These are phyloP conservation scores for Aureobasidium sp. DNA, from an alignment of 2,329 filamentous ascomycete species.

Conservation along the genomic window DNA sequence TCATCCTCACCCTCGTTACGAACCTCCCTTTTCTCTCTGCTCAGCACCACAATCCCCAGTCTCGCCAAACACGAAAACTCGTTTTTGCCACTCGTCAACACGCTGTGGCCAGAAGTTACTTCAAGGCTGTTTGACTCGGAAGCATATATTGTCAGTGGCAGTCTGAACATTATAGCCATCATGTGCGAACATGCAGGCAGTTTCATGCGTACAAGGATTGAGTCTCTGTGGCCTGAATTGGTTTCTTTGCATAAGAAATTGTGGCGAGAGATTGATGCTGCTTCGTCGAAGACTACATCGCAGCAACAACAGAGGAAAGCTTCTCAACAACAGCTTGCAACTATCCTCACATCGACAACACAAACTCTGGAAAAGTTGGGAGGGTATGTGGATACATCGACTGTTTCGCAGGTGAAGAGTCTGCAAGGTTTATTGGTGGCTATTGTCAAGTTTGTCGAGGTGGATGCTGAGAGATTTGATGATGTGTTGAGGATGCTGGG, in stretches of 20 bases:
- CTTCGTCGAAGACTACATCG: neutral
- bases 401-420: conserved; percentile 56
- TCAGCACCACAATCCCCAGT: conserved; percentile 62
- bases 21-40: conserved; percentile 66
- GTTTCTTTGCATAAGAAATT: conserved; percentile 18
- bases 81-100: conserved; percentile 83
- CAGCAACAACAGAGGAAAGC: neutral
- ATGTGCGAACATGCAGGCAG: conserved; percentile 68
- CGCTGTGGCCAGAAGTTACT: conserved; percentile 77
- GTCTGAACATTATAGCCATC: conserved; percentile 58
- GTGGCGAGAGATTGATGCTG: neutral
- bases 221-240: conserved; percentile 55
- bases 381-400: conserved; percentile 36
- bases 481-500: conserved; percentile 57
- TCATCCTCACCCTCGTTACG: conserved; percentile 73
- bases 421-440: conserved; percentile 50
- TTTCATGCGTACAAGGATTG: conserved; percentile 70
- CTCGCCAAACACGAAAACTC: conserved; percentile 69
- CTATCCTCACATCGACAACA: neutral
- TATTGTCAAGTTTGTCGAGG: conserved; percentile 52
- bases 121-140: conserved; percentile 59
- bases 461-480: conserved; percentile 65
- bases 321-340: neutral
- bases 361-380: neutral
- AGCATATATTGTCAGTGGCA: conserved; percentile 59